Conservation (phyloP, 176 grass and related monocot genomes). For the Carex cristatella region DNA sequence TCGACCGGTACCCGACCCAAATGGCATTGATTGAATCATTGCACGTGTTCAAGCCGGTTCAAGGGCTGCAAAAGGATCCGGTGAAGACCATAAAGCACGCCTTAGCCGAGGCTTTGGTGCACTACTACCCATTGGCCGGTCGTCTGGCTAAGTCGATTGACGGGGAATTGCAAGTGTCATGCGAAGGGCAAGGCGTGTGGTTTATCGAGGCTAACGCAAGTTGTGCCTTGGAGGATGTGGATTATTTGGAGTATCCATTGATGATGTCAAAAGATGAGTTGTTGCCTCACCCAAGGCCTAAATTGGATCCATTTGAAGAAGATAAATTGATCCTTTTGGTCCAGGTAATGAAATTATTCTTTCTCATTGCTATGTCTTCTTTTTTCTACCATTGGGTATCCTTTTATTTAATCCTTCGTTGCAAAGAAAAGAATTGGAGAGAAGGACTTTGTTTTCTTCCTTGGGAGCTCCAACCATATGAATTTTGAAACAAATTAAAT, state of each 20-base stretch:
- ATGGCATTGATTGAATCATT: constrained; percentile 88
- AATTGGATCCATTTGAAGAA: constrained; percentile 28
- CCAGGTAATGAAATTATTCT: constrained; percentile 38
- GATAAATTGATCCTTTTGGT: constrained; percentile 55
- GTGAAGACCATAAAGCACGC: constrained; percentile 38
- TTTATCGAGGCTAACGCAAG: constrained; percentile 45
- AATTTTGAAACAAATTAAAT: not conserved
- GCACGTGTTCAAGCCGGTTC: constrained; percentile 58
- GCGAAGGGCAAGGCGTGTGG: constrained; percentile 58
- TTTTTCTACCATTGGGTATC: not conserved
- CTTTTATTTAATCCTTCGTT: not conserved
- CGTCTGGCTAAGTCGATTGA: constrained; percentile 36
- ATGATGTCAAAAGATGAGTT: constrained; percentile 81
- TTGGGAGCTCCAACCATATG: not conserved
- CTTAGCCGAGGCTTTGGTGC: constrained; percentile 45
- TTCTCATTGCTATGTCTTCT: not conserved
- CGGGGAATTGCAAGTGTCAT: constrained; percentile 60
- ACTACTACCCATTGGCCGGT: constrained; percentile 68
- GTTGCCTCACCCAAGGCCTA: constrained; percentile 50
- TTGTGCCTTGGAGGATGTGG: constrained; percentile 52
- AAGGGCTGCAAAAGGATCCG: constrained; percentile 8
- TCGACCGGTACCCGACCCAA: constrained; percentile 86
- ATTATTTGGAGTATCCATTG: constrained; percentile 85
- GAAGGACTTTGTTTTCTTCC: not conserved
- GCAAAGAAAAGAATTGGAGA: not conserved